Evolutionary conservation across 768 basidiomycete genomes (phyloP), one percentile per base, ranked within the genome.

Genomic region (Boletus fagicola): DNA sequence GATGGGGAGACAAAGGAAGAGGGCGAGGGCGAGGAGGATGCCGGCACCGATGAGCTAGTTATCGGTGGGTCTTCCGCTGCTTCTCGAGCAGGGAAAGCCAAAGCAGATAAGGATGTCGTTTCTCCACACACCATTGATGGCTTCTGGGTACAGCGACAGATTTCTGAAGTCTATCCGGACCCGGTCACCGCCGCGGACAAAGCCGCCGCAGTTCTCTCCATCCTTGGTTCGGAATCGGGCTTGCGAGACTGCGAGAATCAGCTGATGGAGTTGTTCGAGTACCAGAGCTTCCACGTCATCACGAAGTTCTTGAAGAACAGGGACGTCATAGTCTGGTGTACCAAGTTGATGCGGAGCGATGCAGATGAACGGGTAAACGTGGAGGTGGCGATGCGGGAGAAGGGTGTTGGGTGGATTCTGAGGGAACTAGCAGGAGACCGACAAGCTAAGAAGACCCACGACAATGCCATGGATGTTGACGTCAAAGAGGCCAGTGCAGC

Each of bases 341-440:
- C 97, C 47, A 95, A 95, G 74, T 82, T 98, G 49, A 90, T 93
- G 74, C 84, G 96, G 26, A 89, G 88, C 53, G 86, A 88, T 64
- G 90, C 90, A 0, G 89, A 98, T 45, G 92, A 93, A 70, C 83
- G 89, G 46, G 84, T 95, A 43, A 92, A 98, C 67, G 84, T 97
- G 39, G 96, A 98, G 74, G 96, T 98, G 4, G 93, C 93, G 0
- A 99, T 99, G 97, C 81, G 96, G 45, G 96, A 98, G 77, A 96
- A 92, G 74, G 94, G 92, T 15, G 83, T 95, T 11, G 95, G 93
- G 0, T 98, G 94, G 94, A 98, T 99, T 70, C 69, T 96, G 51
- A 83, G 91, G 54, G 93, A 94, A 59, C 79, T 98, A 4, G 80
- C 86, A 5, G 94, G 95, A 3, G 94, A 92, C 64, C 78, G 92